Percentiles rank a stretch among this genome's conserved stretches.
Conservation (phyloP, 2,329 filamentous ascomycete species). For the Fusarium sp. region DNA sequence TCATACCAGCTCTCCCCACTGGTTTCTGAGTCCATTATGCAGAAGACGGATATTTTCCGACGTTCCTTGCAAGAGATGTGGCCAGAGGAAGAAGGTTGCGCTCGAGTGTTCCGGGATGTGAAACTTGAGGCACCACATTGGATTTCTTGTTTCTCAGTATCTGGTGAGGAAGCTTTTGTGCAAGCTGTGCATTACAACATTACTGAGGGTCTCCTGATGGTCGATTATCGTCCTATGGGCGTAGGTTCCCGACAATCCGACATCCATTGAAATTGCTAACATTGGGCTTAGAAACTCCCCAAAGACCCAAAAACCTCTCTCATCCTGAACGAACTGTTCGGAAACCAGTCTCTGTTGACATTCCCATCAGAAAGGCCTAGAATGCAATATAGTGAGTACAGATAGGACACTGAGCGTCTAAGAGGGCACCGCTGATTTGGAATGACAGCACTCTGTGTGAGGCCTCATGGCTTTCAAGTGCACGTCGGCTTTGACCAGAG, state of each 20-base stretch:
- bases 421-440: not conserved
- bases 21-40: conserved; percentile 24
- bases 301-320: conserved; percentile 56
- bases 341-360: conserved; percentile 62
- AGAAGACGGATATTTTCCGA: conserved; percentile 23
- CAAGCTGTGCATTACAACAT: conserved; percentile 50
- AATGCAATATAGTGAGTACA: conserved; percentile 62
- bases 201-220: conserved; percentile 45
- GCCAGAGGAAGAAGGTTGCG: conserved; percentile 30
- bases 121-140: conserved; percentile 5
- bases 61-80: conserved; percentile 37
- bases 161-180: conserved; percentile 3
- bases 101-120: conserved; percentile 19
- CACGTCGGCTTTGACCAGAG: conserved; percentile 52
- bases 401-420: too few relatives aligned
- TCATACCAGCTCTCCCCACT: conserved; percentile 24
- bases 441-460: conserved; percentile 13
- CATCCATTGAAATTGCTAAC: not conserved
- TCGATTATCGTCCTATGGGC: conserved; percentile 50
- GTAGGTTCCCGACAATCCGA: conserved; percentile 10
- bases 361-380: conserved; percentile 63
- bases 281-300: conserved; percentile 59
- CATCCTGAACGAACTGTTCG: conserved; percentile 64
- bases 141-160: conserved; percentile 31
- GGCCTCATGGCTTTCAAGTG: conserved; percentile 61